Conservation (phyloP, 2,329 filamentous ascomycete genomes). For the Cladosporium sp. region DNA sequence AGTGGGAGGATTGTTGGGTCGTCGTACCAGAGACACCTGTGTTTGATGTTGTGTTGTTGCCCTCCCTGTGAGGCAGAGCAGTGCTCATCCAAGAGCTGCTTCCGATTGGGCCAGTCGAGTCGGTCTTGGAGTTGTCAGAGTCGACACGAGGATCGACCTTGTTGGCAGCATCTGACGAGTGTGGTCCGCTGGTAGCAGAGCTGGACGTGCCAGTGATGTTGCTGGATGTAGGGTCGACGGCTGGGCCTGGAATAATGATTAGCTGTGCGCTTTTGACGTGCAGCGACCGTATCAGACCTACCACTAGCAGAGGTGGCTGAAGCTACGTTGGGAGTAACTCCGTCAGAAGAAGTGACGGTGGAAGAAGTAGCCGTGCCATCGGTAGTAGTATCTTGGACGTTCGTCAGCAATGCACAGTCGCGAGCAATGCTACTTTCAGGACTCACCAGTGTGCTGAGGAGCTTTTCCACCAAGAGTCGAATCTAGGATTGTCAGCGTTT, state of each 20-base stretch:
- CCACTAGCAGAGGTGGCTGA: constrained; percentile 3
- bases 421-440: background rate
- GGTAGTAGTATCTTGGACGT: background rate
- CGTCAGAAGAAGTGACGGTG: constrained; percentile 6
- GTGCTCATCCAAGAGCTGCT: constrained; percentile 19
- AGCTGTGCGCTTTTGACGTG: background rate
- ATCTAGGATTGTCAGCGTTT: constrained; percentile 10
- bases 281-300: background rate
- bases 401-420: background rate
- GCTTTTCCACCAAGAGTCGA: constrained; percentile 13
- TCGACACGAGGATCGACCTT: background rate
- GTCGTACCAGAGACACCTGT: constrained; percentile 1
- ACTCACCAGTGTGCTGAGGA: constrained; percentile 12
- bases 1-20: background rate
- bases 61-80: constrained; percentile 11
- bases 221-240: constrained; percentile 5
- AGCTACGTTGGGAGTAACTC: constrained; percentile 1
- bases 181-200: background rate
- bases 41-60: background rate
- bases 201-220: constrained; percentile 3
- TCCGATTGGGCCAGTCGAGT: constrained; percentile 16
- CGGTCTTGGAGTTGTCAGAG: background rate
- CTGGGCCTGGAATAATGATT: background rate
- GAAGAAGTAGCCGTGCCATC: background rate
- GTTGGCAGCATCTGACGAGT: background rate